Evolutionary conservation across 345 rosid species (phyloP).

Genomic region (Capsella bursapastoris): DNA sequence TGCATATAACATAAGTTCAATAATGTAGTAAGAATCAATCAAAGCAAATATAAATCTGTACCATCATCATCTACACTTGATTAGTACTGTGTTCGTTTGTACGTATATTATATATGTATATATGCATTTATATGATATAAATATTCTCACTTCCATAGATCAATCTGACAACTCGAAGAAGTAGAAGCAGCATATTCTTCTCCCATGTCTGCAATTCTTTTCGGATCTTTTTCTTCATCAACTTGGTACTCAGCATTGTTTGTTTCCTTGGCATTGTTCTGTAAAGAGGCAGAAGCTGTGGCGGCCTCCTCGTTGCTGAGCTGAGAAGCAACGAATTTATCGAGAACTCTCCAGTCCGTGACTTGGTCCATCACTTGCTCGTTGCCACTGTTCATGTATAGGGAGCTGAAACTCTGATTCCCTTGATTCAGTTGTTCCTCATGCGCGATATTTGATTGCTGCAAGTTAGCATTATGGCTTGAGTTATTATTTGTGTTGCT

Average conservation of each 20-base stretch:
- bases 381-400: conserved; percentile 46
- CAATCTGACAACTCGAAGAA: conserved; percentile 76
- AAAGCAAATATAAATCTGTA: conserved; percentile 51
- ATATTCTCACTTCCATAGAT: conserved; percentile 79
- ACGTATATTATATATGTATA: conserved; percentile 36
- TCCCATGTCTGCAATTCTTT: conserved; percentile 53
- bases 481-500: conserved; percentile 51
- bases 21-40: conserved; percentile 46
- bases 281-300: conserved; percentile 40
- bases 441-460: conserved; percentile 59
- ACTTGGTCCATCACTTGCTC: conserved; percentile 79
- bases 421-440: conserved; percentile 62
- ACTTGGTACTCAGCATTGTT: conserved; percentile 48
- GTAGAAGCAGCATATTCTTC: conserved; percentile 71
- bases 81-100: conserved; percentile 33
- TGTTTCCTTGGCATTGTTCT: conserved; percentile 37
- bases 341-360: conserved; percentile 95
- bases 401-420: conserved; percentile 56
- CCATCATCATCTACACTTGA: conserved; percentile 48
- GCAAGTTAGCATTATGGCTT: conserved; percentile 52
- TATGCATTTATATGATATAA: conserved; percentile 43
- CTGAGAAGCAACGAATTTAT: conserved; percentile 97
- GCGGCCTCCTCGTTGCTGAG: conserved; percentile 78
- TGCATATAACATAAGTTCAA: conserved; percentile 46
- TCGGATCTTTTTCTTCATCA: conserved; percentile 52